Percentiles rank a stretch among this genome's conserved stretches.
Evolutionary conservation across 495 filamentous ascomycete genomes (phyloP).

Genomic region (Saxispiralis lemnorum): DNA sequence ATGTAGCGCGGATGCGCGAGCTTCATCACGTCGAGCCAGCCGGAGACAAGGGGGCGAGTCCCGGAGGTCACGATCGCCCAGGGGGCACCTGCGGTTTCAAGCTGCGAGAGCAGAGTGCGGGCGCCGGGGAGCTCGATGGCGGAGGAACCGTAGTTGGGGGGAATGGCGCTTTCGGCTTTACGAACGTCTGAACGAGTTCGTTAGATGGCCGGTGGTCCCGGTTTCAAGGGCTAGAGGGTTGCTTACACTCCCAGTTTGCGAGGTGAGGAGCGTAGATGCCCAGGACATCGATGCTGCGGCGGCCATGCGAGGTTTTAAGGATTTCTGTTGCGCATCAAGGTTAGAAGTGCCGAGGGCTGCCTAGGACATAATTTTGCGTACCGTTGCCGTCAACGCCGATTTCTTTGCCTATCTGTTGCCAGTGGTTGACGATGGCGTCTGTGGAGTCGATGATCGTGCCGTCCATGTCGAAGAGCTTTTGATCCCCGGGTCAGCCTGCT

Average conservation of each 20-base stretch:
- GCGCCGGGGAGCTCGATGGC: constrained; percentile 68
- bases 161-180: constrained; percentile 59
- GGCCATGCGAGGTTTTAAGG: constrained; percentile 73
- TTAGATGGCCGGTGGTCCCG: background rate
- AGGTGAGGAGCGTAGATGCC: constrained; percentile 55
- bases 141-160: constrained; percentile 54
- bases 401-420: constrained; percentile 44
- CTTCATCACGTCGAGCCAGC: constrained; percentile 66
- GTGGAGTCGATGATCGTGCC: constrained; percentile 69
- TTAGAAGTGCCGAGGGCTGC: background rate
- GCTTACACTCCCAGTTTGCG: constrained; percentile 83
- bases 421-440: constrained; percentile 75
- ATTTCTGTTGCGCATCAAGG: constrained; percentile 50
- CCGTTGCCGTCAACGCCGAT: constrained; percentile 10
- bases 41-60: constrained; percentile 58
- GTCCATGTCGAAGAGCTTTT: constrained; percentile 74
- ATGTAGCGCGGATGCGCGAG: constrained; percentile 58
- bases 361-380: background rate
- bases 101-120: constrained; percentile 37
- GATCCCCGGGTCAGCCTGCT: background rate
- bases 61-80: constrained; percentile 95
- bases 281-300: constrained; percentile 66
- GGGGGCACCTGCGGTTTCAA: constrained; percentile 38
- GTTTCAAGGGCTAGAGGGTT: background rate
- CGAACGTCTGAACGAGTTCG: constrained; percentile 46